Evolutionary conservation across 2,329 filamentous ascomycete species (phyloP).

Genomic region (Cladosporium velox): DNA sequence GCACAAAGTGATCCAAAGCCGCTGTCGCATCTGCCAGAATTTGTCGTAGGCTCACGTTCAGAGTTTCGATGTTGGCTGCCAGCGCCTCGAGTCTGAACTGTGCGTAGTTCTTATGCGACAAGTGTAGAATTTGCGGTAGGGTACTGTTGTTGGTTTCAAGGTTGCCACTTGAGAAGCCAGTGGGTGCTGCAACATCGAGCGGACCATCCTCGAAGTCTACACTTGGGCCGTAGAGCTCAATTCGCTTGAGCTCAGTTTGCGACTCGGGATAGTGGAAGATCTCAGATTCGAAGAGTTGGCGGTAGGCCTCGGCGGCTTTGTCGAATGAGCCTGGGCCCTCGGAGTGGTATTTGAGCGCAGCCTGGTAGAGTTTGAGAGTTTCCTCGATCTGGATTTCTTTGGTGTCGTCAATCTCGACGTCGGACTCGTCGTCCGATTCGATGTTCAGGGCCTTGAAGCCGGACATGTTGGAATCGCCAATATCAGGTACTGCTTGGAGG

Average conservation of each 20-base stretch:
- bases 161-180: conserved; percentile 48
- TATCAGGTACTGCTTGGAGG: neutral
- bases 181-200: conserved; percentile 33
- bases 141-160: conserved; percentile 77
- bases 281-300: conserved; percentile 82
- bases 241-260: conserved; percentile 77
- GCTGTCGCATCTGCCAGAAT: conserved; percentile 41
- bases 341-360: conserved; percentile 84
- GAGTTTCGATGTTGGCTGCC: conserved; percentile 29
- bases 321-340: conserved; percentile 76
- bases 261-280: conserved; percentile 93
- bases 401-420: conserved; percentile 91
- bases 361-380: conserved; percentile 91
- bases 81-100: conserved; percentile 78
- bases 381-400: conserved; percentile 98
- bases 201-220: conserved; percentile 43
- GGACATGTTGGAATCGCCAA: conserved; percentile 42
- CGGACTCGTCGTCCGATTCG: conserved; percentile 84
- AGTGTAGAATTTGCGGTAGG: conserved; percentile 83
- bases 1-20: conserved; percentile 58
- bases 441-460: conserved; percentile 89
- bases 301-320: conserved; percentile 79
- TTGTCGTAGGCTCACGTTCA: conserved; percentile 32
- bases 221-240: conserved; percentile 54
- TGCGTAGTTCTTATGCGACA: conserved; percentile 93